Evolutionary conservation across 495 filamentous ascomycete genomes (phyloP).

Genomic region (Arthonia radiata): DNA sequence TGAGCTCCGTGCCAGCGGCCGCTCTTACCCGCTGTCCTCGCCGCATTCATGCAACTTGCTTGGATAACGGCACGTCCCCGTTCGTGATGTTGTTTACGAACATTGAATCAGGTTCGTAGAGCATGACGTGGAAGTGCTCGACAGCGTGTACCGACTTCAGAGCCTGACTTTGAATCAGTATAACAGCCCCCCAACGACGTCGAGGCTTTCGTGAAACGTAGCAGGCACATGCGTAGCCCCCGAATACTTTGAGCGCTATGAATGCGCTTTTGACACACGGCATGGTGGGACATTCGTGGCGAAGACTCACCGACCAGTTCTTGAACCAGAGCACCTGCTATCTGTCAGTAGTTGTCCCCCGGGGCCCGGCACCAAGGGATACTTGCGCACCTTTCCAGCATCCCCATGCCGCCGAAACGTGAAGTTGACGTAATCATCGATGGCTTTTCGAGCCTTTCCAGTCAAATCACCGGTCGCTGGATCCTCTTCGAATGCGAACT

Average conservation of each 20-base stretch:
- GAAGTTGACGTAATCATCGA: conserved; percentile 40
- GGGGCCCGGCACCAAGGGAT: conserved; percentile 8
- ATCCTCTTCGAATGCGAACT: conserved; percentile 51
- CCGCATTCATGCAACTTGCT: too few species aligned
- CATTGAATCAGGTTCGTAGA: conserved; percentile 42
- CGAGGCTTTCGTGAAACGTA: too few species aligned
- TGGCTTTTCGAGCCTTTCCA: conserved; percentile 28
- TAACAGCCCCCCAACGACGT: too few species aligned
- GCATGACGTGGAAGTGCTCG: conserved; percentile 91
- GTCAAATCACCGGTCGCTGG: conserved; percentile 40
- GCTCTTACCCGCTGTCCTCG: too few species aligned
- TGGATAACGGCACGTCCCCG: conserved; percentile 49
- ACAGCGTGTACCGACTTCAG: conserved; percentile 64
- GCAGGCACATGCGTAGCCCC: too few species aligned
- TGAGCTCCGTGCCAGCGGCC: too few species aligned
- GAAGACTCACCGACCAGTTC: conserved; percentile 72
- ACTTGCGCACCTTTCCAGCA: conserved; percentile 9
- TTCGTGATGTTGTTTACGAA: conserved; percentile 49
- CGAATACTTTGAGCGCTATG: too few species aligned
- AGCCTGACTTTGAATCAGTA: too few species aligned
- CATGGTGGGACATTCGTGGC: too few species aligned
- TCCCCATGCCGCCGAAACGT: conserved; percentile 34
- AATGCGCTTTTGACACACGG: too few species aligned
- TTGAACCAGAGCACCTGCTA: conserved; percentile 69
- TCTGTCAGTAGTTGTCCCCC: conserved; percentile 11